Base-by-base conservation (phyloP, 257 asterid species). In the Mitragyna speciosa region DNA sequence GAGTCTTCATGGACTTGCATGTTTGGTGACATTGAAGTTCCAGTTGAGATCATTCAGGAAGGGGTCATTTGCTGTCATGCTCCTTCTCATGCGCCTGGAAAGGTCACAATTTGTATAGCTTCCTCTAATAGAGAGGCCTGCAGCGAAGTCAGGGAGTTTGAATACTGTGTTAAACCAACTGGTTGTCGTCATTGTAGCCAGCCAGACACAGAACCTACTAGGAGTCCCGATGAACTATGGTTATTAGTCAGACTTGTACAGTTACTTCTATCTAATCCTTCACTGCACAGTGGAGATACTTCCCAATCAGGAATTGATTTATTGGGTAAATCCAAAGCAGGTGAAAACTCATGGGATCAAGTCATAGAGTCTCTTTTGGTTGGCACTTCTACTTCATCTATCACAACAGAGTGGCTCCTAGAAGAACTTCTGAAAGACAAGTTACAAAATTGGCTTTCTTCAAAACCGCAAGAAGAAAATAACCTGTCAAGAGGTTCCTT, bases 1-100 rank as follows among this genome's bases (percentile, higher is more conserved):
- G 94, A 86, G 85, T 76, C 88, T 86, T 76, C 78, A 43, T 96
- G 98, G 97, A 92, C 90, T 76, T 96, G 98, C 85, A 92, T 96
- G 99, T 91, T 96, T 84, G 99, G 97, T 69, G 93, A 89, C 85
- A 87, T 82, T 78, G 97, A 96, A 92, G 96, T 92, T 81, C 97
- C 97, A 72, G 86, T 88, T 80, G 91, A 88, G 87, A 87, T 96
- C 61, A 84, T 94, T 86, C 99, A 89, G 86, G 94, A 89, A 73
- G 97, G 98, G 49, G 97, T 94, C 83, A 81, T 96, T 74, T 82
- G 92, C 85, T 93, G 97, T 87, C 84, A 87, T 65, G 97, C 95
- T 80, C 99, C 99, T 76, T 87, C 89, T 78, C 91, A 87, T 80
- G 77, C 82, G 82, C 92, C 87, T 43, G 98, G 98, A 78, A 91